Evolutionary conservation across 305 asterid species (phyloP).

Genomic region (Fraxinus floribunda): DNA sequence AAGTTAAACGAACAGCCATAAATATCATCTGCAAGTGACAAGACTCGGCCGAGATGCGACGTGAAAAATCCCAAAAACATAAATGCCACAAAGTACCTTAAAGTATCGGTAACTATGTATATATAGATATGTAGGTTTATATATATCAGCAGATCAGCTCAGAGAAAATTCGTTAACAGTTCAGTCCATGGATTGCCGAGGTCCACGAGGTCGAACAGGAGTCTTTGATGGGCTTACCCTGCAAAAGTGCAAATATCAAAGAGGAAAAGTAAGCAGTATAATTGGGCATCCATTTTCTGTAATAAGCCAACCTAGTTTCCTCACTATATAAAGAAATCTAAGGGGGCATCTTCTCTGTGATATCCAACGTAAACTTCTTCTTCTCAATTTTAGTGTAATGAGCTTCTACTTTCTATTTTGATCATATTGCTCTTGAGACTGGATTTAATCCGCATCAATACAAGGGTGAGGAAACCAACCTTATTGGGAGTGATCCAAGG

Average conservation of each 20-base stretch:
- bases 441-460: not conserved
- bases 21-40: conserved; percentile 26
- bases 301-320: not conserved
- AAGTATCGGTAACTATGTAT: conserved; percentile 40
- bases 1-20: conserved; percentile 36
- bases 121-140: conserved; percentile 11
- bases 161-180: not conserved
- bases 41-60: conserved; percentile 15
- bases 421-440: not conserved
- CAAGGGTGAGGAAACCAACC: conserved; percentile 36
- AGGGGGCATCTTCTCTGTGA: not conserved
- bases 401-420: not conserved
- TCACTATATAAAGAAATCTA: not conserved
- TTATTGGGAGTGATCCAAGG: conserved; percentile 82
- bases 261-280: not conserved
- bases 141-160: conserved; percentile 29
- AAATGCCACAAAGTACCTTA: conserved; percentile 31
- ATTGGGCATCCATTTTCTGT: not conserved
- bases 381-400: not conserved
- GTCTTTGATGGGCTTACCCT: conserved; percentile 68
- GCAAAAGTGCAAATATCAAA: conserved; percentile 15
- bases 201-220: conserved; percentile 48
- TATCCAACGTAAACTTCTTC: not conserved
- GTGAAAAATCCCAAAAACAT: conserved; percentile 23
- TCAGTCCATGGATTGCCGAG: conserved; percentile 39